These are phyloP conservation scores for Aspergillus sp. DNA, from an alignment of 2,329 filamentous ascomycete species.

Conservation along the genomic window DNA sequence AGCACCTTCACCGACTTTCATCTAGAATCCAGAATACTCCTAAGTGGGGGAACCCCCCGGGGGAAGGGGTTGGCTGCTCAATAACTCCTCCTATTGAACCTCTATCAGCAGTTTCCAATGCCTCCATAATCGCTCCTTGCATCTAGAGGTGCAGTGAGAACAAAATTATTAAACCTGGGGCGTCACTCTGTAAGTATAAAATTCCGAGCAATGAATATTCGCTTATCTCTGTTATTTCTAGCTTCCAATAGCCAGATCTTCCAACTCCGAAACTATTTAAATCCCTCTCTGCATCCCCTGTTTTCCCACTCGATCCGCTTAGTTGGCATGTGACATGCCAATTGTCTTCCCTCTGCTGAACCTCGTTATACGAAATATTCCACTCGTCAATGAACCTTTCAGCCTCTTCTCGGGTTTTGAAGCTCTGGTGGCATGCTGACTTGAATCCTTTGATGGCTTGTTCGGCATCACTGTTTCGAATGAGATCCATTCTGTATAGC, in stretches of 20 bases:
- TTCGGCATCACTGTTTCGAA: neutral
- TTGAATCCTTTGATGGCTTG: neutral
- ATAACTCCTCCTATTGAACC: neutral
- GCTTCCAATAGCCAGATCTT: neutral
- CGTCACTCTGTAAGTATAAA: neutral
- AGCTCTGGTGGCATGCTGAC: neutral
- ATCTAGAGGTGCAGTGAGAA: neutral
- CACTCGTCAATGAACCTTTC: neutral
- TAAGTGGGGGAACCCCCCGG: neutral
- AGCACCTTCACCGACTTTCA: neutral
- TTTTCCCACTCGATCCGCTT: too few relatives aligned
- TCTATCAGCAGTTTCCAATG: neutral
- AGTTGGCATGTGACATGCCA: too few relatives aligned
- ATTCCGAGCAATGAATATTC: neutral
- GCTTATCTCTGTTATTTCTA: neutral
- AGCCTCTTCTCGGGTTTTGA: neutral
- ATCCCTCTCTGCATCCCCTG: too few relatives aligned
- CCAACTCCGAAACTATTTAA: neutral
- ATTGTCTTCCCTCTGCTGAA: neutral
- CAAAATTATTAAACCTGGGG: neutral
- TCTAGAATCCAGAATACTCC: neutral
- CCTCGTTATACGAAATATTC: neutral
- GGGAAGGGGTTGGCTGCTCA: neutral
- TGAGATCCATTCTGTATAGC: too few relatives aligned
- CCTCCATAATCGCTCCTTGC: neutral